A percentile compares a stretch with the other conserved stretches of the same genome.
Evolutionary conservation across 306 rosid genomes (phyloP).

Genomic region (Cicer arietinum): DNA sequence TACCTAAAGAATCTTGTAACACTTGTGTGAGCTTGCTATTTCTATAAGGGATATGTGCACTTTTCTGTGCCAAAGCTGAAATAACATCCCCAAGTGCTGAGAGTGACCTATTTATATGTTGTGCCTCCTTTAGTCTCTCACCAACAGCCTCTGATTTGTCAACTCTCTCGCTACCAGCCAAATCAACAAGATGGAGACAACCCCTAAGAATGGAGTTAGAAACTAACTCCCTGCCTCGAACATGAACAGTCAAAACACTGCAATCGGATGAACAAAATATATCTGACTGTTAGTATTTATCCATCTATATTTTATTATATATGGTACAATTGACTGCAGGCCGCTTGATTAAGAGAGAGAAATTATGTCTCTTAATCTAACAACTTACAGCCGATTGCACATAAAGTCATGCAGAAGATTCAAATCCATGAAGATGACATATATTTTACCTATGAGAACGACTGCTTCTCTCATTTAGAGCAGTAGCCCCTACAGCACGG

Average conservation of each 20-base stretch:
- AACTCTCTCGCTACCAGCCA: constrained; percentile 99
- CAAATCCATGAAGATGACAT: constrained; percentile 16
- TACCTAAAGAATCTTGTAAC: constrained; percentile 97
- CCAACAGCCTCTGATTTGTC: constrained; percentile 98
- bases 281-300: constrained; percentile 10
- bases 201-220: constrained; percentile 82
- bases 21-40: constrained; percentile 99
- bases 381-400: too few relatives aligned
- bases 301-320: background rate
- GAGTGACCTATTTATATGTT: constrained; percentile 93
- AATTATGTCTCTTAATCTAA: too few relatives aligned
- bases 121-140: constrained; percentile 97
- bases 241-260: constrained; percentile 92
- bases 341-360: too few relatives aligned
- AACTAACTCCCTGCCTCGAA: constrained; percentile 81
- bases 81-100: constrained; percentile 99
- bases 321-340: too few relatives aligned
- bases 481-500: constrained; percentile 97
- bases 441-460: constrained; percentile 84
- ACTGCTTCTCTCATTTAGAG: constrained; percentile 94
- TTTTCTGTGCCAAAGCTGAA: constrained; percentile 96
- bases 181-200: constrained; percentile 96
- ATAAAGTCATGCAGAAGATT: background rate
- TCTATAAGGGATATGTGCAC: constrained; percentile 90
- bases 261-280: constrained; percentile 30